A percentile compares a stretch with the other conserved stretches of the same genome.
phyloP scores from a whole-genome alignment of 192 early-diverging fungal genomes.

The Paraglomus brasilianum region DNA sequence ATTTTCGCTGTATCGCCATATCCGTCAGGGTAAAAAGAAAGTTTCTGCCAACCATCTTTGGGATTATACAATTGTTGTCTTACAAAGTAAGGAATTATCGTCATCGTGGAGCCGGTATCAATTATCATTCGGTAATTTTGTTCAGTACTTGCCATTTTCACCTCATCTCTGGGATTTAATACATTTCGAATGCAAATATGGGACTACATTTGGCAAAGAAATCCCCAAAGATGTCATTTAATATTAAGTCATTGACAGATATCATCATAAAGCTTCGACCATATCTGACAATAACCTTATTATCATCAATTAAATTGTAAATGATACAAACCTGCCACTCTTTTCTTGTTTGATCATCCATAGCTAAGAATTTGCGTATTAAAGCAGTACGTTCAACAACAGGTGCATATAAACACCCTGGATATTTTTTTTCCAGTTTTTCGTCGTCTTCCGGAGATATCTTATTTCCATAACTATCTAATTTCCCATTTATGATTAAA shows the following conservation, averaged over 20 bases:
- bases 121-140: constrained; percentile 13
- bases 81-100: constrained; percentile 19
- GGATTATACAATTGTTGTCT: constrained; percentile 15
- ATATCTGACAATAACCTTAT: constrained; percentile 16
- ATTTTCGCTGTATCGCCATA: constrained; percentile 5
- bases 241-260: constrained; percentile 29
- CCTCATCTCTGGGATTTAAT: constrained; percentile 9
- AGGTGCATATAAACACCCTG: constrained; percentile 13
- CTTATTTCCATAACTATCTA: background rate
- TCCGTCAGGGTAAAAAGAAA: constrained; percentile 10
- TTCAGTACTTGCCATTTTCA: constrained; percentile 7
- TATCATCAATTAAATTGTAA: constrained; percentile 22
- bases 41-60: constrained; percentile 9
- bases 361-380: constrained; percentile 18
- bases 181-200: constrained; percentile 26
- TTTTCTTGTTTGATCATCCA: constrained; percentile 17
- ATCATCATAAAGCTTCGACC: background rate
- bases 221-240: constrained; percentile 16
- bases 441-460: constrained; percentile 18
- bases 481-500: constrained; percentile 24
- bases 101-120: background rate
- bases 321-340: constrained; percentile 24
- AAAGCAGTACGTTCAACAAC: background rate
- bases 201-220: constrained; percentile 1
- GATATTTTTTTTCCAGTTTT: constrained; percentile 6